Evolutionary conservation across 1,139 yeast genomes (phyloP).

Genomic region (Trichomonascaceae sp.): DNA sequence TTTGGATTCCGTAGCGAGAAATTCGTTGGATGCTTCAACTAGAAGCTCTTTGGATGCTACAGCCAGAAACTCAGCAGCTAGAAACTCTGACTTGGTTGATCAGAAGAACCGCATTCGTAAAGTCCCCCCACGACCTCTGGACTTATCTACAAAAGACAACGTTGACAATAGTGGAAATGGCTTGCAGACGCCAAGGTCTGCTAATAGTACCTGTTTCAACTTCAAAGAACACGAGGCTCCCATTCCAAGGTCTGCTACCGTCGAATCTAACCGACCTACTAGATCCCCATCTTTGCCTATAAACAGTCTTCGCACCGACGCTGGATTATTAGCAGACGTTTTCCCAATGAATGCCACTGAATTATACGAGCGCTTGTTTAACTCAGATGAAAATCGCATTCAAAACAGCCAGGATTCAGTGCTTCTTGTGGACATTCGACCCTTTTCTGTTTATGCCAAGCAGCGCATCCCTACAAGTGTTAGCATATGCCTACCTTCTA

Average conservation of each 20-base stretch:
- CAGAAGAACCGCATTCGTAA: not conserved
- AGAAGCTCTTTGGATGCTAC: not conserved
- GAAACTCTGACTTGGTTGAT: not conserved
- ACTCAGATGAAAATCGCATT: not conserved
- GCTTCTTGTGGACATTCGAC: slow-evolving; percentile 61
- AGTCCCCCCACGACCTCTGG: not conserved
- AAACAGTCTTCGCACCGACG: slow-evolving; percentile 11
- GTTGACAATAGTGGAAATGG: not conserved
- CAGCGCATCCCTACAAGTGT: slow-evolving; percentile 51
- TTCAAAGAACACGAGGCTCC: not conserved
- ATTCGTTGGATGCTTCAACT: not conserved
- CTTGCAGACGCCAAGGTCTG: slow-evolving; percentile 3
- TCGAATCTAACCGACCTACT: slow-evolving; percentile 9
- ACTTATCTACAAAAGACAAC: not conserved
- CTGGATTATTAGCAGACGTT: slow-evolving; percentile 14
- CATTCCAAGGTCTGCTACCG: not conserved
- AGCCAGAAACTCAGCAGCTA: not conserved
- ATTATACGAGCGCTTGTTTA: slow-evolving; percentile 3
- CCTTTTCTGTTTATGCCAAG: slow-evolving; percentile 56
- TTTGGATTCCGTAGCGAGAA: not conserved
- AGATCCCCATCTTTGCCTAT: slow-evolving; percentile 22
- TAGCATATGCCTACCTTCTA: slow-evolving; percentile 72
- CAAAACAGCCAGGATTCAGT: not conserved
- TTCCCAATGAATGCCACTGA: slow-evolving; percentile 8
- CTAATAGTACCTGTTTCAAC: not conserved